Percentiles rank a stretch among this genome's conserved stretches.
These are phyloP conservation scores for Amesomyces nigricolor DNA, from an alignment of 2,329 filamentous ascomycete species.

Conservation along the genomic window DNA sequence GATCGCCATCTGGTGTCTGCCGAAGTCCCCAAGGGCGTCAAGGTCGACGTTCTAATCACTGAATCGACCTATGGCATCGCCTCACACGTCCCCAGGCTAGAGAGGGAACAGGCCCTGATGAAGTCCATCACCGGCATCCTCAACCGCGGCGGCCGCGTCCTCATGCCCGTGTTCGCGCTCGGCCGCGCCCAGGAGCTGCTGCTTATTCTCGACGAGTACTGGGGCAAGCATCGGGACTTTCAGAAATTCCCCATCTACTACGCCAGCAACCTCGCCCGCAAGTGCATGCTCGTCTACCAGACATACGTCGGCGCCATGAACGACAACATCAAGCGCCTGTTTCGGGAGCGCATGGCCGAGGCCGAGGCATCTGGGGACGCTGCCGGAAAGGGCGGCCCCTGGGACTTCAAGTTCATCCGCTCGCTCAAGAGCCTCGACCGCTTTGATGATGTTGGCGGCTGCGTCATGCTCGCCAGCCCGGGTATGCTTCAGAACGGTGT, in stretches of 20 bases:
- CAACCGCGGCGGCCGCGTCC: slow-evolving; percentile 82
- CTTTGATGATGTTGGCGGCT: slow-evolving; percentile 92
- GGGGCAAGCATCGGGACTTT: slow-evolving; percentile 80
- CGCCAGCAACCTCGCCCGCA: slow-evolving; percentile 86
- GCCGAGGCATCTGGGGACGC: slow-evolving; percentile 74
- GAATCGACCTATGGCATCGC: slow-evolving; percentile 97
- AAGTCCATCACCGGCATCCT: slow-evolving; percentile 89
- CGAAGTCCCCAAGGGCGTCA: slow-evolving; percentile 79
- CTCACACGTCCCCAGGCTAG: slow-evolving; percentile 81
- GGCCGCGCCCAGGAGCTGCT: slow-evolving; percentile 91
- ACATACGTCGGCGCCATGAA: slow-evolving; percentile 99
- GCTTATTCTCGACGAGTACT: slow-evolving; percentile 94
- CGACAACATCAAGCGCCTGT: slow-evolving; percentile 96
- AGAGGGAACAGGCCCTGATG: slow-evolving; percentile 90
- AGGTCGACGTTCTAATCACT: slow-evolving; percentile 93
- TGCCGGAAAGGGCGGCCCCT: slow-evolving; percentile 74
- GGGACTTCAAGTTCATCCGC: slow-evolving; percentile 94
- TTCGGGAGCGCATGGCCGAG: slow-evolving; percentile 85
- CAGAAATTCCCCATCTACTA: slow-evolving; percentile 96
- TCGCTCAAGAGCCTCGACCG: slow-evolving; percentile 88
- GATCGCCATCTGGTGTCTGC: slow-evolving; percentile 94
- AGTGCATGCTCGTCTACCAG: slow-evolving; percentile 98
- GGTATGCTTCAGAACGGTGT: slow-evolving; percentile 98
- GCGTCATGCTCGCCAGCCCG: slow-evolving; percentile 94
- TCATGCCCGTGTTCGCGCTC: slow-evolving; percentile 93